Conservation (phyloP, 805 yeast species). For the Candida gorgasii region DNA sequence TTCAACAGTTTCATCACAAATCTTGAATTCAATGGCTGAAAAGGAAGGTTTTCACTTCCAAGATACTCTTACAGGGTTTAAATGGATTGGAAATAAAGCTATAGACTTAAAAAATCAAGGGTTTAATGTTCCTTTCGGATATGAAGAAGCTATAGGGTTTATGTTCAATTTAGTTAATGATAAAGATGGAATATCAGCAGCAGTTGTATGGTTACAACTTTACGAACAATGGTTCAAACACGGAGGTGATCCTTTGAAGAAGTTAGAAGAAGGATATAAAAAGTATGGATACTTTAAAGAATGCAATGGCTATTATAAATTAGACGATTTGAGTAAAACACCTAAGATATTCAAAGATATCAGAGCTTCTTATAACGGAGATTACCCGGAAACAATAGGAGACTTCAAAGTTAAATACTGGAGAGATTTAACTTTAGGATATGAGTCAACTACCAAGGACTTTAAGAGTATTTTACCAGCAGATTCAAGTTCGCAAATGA, state of each 20-base stretch:
- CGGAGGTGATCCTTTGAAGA: slow-evolving; percentile 42
- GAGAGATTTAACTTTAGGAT: slow-evolving; percentile 86
- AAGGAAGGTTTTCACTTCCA: slow-evolving; percentile 58
- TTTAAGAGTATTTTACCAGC: slow-evolving; percentile 65
- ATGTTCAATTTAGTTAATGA: slow-evolving; percentile 86
- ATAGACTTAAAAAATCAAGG: slow-evolving; percentile 68
- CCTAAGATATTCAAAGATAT: slow-evolving; percentile 55
- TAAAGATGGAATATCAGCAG: slow-evolving; percentile 90
- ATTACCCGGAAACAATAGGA: slow-evolving; percentile 55
- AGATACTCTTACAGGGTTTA: slow-evolving; percentile 94
- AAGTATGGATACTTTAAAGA: slow-evolving; percentile 82
- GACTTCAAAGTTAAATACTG: slow-evolving; percentile 57
- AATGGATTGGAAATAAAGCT: slow-evolving; percentile 95
- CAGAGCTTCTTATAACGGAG: slow-evolving; percentile 34
- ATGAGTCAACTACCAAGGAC: slow-evolving; percentile 65
- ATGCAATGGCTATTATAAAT: slow-evolving; percentile 80
- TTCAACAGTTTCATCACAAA: slow-evolving; percentile 91
- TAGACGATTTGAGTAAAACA: slow-evolving; percentile 55
- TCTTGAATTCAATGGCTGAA: slow-evolving; percentile 68
- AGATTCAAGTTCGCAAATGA: slow-evolving; percentile 81
- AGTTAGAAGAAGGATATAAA: slow-evolving; percentile 57
- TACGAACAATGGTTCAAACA: slow-evolving; percentile 51
- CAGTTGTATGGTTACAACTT: slow-evolving; percentile 72
- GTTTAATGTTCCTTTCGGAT: slow-evolving; percentile 78
- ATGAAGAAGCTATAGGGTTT: slow-evolving; percentile 94